phyloP scores from a whole-genome alignment of 106 monocot species.

The Vanilla planifolia region DNA sequence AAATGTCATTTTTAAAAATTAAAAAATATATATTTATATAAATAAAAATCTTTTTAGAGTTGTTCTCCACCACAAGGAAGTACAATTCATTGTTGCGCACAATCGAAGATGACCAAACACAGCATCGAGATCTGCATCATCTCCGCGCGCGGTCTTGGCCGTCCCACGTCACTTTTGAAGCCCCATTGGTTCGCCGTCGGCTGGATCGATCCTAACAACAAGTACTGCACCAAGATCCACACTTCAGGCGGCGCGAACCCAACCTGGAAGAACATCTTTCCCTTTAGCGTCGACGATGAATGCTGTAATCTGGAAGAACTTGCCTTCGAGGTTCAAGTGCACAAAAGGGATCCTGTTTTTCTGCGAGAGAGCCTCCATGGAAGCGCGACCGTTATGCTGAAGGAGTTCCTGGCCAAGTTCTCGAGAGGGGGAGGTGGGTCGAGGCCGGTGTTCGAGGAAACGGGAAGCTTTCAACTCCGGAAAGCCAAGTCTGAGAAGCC shows the following conservation, averaged over 20 bases:
- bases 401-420: conserved; percentile 53
- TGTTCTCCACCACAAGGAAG: too few relatives aligned
- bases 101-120: conserved; percentile 38
- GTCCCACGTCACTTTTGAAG: conserved; percentile 46
- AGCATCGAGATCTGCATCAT: conserved; percentile 63
- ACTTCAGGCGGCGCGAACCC: conserved; percentile 38
- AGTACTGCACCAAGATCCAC: conserved; percentile 75
- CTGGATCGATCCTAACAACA: conserved; percentile 62
- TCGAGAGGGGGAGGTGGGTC: conserved; percentile 7
- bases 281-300: conserved; percentile 19
- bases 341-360: conserved; percentile 67
- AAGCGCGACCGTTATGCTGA: conserved; percentile 35
- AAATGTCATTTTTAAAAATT: too few relatives aligned
- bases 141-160: conserved; percentile 56
- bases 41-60: too few relatives aligned
- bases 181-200: conserved; percentile 79
- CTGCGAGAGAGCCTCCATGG: conserved; percentile 64
- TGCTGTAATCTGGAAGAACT: conserved; percentile 16
- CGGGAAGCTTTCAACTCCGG: conserved; percentile 55
- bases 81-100: too few relatives aligned
- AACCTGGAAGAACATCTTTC: conserved; percentile 73
- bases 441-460: conserved; percentile 32
- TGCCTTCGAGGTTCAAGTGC: conserved; percentile 47
- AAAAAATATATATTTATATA: too few relatives aligned
- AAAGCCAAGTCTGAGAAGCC: conserved; percentile 51